Conservation (phyloP, 371 early-diverging fungal species). For the Mortierella polycephala region DNA sequence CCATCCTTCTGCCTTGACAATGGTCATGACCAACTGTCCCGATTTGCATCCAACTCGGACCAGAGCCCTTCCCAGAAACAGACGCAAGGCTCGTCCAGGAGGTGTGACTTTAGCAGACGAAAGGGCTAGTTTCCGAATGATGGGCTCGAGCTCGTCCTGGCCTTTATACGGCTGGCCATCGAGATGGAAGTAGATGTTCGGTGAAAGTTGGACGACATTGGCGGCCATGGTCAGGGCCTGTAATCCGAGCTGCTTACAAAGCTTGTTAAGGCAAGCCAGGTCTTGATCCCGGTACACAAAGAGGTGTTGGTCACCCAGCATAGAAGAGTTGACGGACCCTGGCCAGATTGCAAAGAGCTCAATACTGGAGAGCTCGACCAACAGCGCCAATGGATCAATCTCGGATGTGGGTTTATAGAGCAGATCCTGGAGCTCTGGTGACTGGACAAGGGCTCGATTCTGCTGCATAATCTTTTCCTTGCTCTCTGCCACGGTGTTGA, state of each 20-base stretch:
- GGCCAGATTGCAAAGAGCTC: slow-evolving; percentile 52
- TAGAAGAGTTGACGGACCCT: slow-evolving; percentile 46
- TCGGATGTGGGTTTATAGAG: slow-evolving; percentile 42
- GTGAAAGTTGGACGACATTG: slow-evolving; percentile 42
- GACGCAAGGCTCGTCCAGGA: slow-evolving; percentile 36
- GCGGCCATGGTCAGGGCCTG: slow-evolving; percentile 33
- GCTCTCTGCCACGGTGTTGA: slow-evolving; percentile 1
- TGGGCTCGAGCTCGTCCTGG: slow-evolving; percentile 47
- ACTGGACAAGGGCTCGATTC: slow-evolving; percentile 26
- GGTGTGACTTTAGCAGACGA: slow-evolving; percentile 33
- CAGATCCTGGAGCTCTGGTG: slow-evolving; percentile 31
- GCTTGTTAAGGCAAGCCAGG: slow-evolving; percentile 40
- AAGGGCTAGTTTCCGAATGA: slow-evolving; percentile 42
- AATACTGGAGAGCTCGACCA: slow-evolving; percentile 43
- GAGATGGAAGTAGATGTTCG: slow-evolving; percentile 33
- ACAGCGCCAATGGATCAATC: slow-evolving; percentile 28
- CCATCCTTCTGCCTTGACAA: slow-evolving; percentile 52
- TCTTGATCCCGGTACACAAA: slow-evolving; percentile 49
- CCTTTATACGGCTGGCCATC: slow-evolving; percentile 50
- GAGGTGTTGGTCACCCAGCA: slow-evolving; percentile 52
- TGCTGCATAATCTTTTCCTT: slow-evolving; percentile 43
- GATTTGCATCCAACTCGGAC: slow-evolving; percentile 43
- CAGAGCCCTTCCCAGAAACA: slow-evolving; percentile 37
- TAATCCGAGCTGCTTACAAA: slow-evolving; percentile 45
- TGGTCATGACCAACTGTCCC: slow-evolving; percentile 45